A percentile compares a stretch with the other conserved stretches of the same genome.
phyloP scores from a whole-genome alignment of 2,329 filamentous ascomycete genomes.

The Trichoderma polysporum region DNA sequence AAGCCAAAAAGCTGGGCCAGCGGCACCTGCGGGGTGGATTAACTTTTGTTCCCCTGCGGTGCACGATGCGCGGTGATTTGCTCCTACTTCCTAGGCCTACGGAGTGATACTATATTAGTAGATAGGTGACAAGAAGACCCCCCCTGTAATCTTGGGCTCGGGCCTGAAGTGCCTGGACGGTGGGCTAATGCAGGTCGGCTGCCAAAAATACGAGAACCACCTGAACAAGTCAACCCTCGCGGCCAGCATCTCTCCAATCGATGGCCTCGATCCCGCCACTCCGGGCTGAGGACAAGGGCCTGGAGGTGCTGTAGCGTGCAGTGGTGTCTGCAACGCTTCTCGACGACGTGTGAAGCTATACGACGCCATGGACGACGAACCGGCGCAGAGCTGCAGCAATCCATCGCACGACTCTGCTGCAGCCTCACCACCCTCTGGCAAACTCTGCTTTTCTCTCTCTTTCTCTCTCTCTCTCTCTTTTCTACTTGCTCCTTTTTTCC shows the following conservation, averaged over 20 bases:
- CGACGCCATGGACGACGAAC: conserved; percentile 3
- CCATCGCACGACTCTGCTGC: conserved; percentile 19
- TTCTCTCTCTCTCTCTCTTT: background rate
- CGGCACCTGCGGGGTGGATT: background rate
- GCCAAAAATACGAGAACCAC: conserved; percentile 25
- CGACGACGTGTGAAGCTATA: background rate
- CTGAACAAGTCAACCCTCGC: conserved; percentile 12
- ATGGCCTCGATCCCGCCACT: conserved; percentile 20
- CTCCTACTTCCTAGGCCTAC: background rate
- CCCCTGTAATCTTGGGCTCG: background rate
- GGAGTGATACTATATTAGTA: too few relatives aligned
- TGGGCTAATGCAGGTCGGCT: conserved; percentile 18
- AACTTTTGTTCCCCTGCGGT: background rate
- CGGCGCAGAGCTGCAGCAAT: conserved; percentile 11
- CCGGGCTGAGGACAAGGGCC: conserved; percentile 12
- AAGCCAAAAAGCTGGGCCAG: background rate
- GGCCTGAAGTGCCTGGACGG: background rate
- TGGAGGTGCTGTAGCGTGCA: background rate
- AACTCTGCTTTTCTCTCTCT: background rate
- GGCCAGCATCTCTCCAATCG: conserved; percentile 11
- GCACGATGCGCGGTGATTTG: background rate
- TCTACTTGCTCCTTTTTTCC: background rate
- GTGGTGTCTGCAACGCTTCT: background rate
- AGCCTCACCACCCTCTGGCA: conserved; percentile 2
- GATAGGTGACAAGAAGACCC: background rate